Conservation (phyloP, 2,329 filamentous ascomycete species). For the Clonostachys chloroleuca region DNA sequence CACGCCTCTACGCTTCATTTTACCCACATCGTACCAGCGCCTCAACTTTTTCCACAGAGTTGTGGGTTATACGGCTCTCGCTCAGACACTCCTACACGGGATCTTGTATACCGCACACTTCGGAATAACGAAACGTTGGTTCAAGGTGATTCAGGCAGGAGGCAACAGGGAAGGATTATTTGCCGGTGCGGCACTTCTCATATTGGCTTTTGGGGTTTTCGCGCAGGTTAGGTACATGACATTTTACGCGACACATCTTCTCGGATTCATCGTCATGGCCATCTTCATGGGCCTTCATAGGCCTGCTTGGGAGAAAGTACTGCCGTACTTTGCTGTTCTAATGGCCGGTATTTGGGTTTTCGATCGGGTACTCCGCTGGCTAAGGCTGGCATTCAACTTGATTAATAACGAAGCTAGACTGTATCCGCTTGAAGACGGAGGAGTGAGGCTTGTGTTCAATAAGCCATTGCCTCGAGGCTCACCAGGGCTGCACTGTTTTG, state of each 20-base stretch:
- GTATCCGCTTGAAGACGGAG: slow-evolving; percentile 35
- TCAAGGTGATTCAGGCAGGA: background rate
- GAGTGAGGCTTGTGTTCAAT: slow-evolving; percentile 38
- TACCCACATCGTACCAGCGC: slow-evolving; percentile 31
- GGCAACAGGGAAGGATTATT: slow-evolving; percentile 3
- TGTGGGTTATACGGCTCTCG: slow-evolving; percentile 34
- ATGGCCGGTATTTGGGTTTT: slow-evolving; percentile 31
- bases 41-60: slow-evolving; percentile 41
- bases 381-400: slow-evolving; percentile 21
- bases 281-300: slow-evolving; percentile 36
- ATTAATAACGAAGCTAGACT: background rate
- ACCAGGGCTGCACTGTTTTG: slow-evolving; percentile 37
- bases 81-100: slow-evolving; percentile 27
- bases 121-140: slow-evolving; percentile 3
- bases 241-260: slow-evolving; percentile 39
- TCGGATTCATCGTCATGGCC: slow-evolving; percentile 32
- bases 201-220: slow-evolving; percentile 24
- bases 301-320: slow-evolving; percentile 27
- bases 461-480: slow-evolving; percentile 25
- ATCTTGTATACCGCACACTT: slow-evolving; percentile 24
- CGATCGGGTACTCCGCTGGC: slow-evolving; percentile 35
- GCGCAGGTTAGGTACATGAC: slow-evolving; percentile 36
- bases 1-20: slow-evolving; percentile 30
- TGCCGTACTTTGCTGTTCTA: slow-evolving; percentile 30
- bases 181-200: slow-evolving; percentile 27